Evolutionary conservation across 805 yeast species (phyloP).

Genomic region (Vanderwaltozyma yarrowii): DNA sequence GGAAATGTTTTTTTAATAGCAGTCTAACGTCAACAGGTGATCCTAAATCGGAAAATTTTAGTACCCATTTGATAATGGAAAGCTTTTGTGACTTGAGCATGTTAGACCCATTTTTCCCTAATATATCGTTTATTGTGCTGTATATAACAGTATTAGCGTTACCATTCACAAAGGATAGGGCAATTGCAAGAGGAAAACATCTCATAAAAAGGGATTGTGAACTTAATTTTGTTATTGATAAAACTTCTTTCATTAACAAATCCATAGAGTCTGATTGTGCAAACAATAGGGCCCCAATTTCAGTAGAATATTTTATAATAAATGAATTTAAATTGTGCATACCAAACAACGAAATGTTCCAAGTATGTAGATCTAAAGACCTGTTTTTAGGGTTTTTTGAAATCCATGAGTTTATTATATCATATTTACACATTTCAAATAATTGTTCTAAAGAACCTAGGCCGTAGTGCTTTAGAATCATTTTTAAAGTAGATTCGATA

Average conservation of each 20-base stretch:
- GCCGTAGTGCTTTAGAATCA: constrained; percentile 2
- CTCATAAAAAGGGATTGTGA: constrained; percentile 5
- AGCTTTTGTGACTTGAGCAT: constrained; percentile 1
- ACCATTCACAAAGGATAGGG: constrained; percentile 11
- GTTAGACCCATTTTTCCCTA: constrained; percentile 7
- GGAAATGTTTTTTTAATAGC: constrained; percentile 1
- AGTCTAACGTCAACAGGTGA: constrained; percentile 5
- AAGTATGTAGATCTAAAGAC: background rate
- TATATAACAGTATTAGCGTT: constrained; percentile 8
- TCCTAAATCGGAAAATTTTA: constrained; percentile 14
- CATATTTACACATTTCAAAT: constrained; percentile 17
- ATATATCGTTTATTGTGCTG: constrained; percentile 3
- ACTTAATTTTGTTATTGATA: background rate
- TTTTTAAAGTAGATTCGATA: constrained; percentile 6
- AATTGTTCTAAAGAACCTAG: constrained; percentile 6
- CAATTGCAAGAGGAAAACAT: constrained; percentile 10
- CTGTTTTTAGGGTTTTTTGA: background rate
- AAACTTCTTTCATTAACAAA: background rate
- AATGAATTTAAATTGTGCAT: constrained; percentile 9
- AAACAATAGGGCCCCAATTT: constrained; percentile 14
- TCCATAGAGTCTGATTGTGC: constrained; percentile 3
- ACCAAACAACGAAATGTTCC: constrained; percentile 9
- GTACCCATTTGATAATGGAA: constrained; percentile 6
- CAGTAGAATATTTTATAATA: constrained; percentile 7
- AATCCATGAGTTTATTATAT: constrained; percentile 15